Evolutionary conservation across 345 rosid genomes (phyloP).

Genomic region (Noccaea caerulescens): DNA sequence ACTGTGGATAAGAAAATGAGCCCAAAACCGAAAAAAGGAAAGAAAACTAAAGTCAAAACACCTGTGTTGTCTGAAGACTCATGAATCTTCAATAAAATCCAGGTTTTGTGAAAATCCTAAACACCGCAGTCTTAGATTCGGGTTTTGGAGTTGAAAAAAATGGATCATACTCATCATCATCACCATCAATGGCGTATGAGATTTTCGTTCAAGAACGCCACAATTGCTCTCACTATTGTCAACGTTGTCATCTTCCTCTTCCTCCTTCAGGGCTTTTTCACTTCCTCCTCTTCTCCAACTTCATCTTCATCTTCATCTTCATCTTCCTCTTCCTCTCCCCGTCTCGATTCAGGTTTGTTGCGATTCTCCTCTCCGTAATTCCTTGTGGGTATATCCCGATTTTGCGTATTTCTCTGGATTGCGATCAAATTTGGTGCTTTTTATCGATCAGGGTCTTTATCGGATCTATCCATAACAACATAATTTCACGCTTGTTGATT

Average conservation of each 20-base stretch:
- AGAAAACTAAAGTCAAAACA: constrained; percentile 19
- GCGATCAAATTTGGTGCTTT: constrained; percentile 32
- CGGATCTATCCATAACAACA: constrained; percentile 26
- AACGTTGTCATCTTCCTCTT: constrained; percentile 59
- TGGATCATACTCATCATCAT: constrained; percentile 39
- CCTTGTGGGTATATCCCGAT: constrained; percentile 18
- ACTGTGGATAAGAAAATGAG: not conserved
- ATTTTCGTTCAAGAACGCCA: constrained; percentile 80
- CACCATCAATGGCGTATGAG: constrained; percentile 67
- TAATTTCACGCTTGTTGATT: constrained; percentile 1
- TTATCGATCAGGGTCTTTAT: constrained; percentile 16
- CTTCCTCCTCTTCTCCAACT: constrained; percentile 51
- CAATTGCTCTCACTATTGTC: constrained; percentile 61
- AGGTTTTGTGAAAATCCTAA: constrained; percentile 11
- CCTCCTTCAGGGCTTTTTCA: constrained; percentile 66
- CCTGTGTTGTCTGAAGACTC: constrained; percentile 8
- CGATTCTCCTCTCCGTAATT: not conserved
- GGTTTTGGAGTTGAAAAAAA: not conserved
- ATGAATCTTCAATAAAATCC: not conserved
- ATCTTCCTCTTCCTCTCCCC: constrained; percentile 46
- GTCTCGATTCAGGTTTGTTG: constrained; percentile 53
- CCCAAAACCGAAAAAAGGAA: not conserved
- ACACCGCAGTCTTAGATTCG: constrained; percentile 7
- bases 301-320: constrained; percentile 39
- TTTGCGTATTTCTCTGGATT: constrained; percentile 7